Conservation (phyloP, 805 yeast genomes). For the Diddensiella caesifluorescens region DNA sequence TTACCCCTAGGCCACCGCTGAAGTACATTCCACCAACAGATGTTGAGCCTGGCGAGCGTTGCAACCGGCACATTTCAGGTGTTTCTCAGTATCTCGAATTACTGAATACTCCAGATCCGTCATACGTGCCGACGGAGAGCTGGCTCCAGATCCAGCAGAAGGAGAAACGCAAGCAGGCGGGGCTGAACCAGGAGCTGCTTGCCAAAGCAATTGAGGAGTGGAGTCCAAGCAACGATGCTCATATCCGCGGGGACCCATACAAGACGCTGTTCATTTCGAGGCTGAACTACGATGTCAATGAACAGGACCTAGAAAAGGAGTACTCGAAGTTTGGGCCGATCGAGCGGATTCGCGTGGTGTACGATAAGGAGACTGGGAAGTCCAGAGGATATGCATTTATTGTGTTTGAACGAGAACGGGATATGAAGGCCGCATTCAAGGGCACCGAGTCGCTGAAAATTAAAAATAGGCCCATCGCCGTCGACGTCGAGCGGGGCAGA, state of each 20-base stretch:
- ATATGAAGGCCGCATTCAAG: conserved; percentile 56
- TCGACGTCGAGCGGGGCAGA: conserved; percentile 38
- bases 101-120: conserved; percentile 28
- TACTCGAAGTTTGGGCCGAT: conserved; percentile 67
- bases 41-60: conserved; percentile 42
- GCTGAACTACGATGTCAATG: conserved; percentile 57
- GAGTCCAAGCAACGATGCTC: conserved; percentile 55
- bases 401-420: conserved; percentile 55
- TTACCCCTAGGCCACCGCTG: conserved; percentile 55
- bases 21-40: conserved; percentile 46
- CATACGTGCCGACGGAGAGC: conserved; percentile 33
- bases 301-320: conserved; percentile 58
- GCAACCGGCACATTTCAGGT: conserved; percentile 45
- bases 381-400: conserved; percentile 84
- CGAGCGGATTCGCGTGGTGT: conserved; percentile 54
- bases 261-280: conserved; percentile 75
- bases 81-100: conserved; percentile 33
- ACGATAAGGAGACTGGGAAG: conserved; percentile 46
- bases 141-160: conserved; percentile 29
- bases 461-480: conserved; percentile 45
- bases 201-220: conserved; percentile 37
- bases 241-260: conserved; percentile 65
- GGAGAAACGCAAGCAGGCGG: conserved; percentile 26
- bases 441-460: conserved; percentile 51
- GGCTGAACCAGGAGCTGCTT: conserved; percentile 28